Percentiles rank a stretch among this genome's conserved stretches.
These are phyloP conservation scores for Parmelia sp. DNA, from an alignment of 495 filamentous ascomycete genomes.

Conservation along the genomic window DNA sequence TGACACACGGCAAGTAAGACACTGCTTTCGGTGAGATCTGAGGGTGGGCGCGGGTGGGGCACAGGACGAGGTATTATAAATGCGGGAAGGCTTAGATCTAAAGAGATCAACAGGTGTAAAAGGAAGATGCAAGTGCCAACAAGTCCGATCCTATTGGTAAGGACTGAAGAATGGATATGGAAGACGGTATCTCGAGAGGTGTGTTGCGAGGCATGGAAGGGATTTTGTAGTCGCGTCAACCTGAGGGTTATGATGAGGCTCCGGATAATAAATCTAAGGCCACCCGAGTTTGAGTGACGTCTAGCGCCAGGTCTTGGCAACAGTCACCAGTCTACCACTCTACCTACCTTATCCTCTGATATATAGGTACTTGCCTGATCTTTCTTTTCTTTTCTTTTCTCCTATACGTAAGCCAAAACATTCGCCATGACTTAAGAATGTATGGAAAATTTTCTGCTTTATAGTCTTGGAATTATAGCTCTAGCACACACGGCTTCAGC, in stretches of 20 bases:
- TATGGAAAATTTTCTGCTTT: too few species aligned
- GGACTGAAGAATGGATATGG: neutral
- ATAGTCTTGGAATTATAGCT: neutral
- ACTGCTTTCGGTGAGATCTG: neutral
- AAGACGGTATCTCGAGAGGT: neutral
- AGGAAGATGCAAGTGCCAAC: neutral
- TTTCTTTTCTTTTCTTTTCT: too few species aligned
- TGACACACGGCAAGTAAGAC: neutral
- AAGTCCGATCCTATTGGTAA: constrained; percentile 1
- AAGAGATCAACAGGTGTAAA: neutral
- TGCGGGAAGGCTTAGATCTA: neutral
- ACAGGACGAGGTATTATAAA: neutral
- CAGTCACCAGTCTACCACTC: too few species aligned
- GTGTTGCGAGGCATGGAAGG: neutral
- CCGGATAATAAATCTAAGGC: neutral
- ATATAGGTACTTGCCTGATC: too few species aligned
- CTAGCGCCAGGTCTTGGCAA: neutral
- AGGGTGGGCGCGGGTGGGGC: neutral
- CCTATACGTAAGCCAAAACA: too few species aligned
- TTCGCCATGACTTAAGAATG: too few species aligned
- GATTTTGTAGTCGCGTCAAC: neutral
- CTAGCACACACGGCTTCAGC: neutral
- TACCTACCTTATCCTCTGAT: too few species aligned
- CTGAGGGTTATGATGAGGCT: neutral
- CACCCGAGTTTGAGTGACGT: neutral